Evolutionary conservation across 768 basidiomycete species (phyloP).

Genomic region (Mycena kentingensis): DNA sequence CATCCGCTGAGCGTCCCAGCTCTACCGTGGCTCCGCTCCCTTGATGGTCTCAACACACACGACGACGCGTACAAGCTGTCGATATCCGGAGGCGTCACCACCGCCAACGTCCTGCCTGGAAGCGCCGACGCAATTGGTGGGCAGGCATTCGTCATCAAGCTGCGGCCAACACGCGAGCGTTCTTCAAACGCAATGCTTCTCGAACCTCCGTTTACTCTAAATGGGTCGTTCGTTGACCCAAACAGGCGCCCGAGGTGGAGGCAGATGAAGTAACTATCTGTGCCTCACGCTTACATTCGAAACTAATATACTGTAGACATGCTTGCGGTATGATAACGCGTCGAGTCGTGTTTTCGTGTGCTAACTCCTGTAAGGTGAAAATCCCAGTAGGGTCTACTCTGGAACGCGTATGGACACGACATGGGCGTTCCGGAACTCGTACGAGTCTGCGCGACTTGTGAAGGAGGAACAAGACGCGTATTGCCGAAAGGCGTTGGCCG

Average conservation of each 20-base stretch:
- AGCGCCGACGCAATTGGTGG: conserved; percentile 68
- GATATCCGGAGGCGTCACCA: conserved; percentile 73
- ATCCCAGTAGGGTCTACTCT: conserved; percentile 41
- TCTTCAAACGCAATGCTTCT: conserved; percentile 68
- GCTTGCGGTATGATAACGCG: conserved; percentile 66
- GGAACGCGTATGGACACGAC: conserved; percentile 61
- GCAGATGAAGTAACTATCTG: conserved; percentile 66
- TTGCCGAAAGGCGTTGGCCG: conserved; percentile 51
- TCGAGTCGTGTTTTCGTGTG: background rate
- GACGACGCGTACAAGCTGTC: conserved; percentile 60
- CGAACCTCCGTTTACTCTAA: conserved; percentile 67
- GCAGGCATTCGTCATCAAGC: conserved; percentile 77
- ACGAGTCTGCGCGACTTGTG: conserved; percentile 65
- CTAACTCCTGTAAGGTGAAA: conserved; percentile 7
- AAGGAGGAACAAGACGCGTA: conserved; percentile 69
- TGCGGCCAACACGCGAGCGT: conserved; percentile 69
- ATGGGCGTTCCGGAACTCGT: conserved; percentile 74
- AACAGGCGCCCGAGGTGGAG: conserved; percentile 52
- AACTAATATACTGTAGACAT: conserved; percentile 42
- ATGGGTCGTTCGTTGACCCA: conserved; percentile 36
- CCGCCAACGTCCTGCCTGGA: conserved; percentile 75
- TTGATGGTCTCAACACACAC: conserved; percentile 78
- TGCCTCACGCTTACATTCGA: background rate
- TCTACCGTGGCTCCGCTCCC: conserved; percentile 64
- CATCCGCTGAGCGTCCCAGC: no score